Evolutionary conservation across 495 filamentous ascomycete species (phyloP), one percentile per base, ranked within the genome.

Genomic region (Aspergillus asperescens): DNA sequence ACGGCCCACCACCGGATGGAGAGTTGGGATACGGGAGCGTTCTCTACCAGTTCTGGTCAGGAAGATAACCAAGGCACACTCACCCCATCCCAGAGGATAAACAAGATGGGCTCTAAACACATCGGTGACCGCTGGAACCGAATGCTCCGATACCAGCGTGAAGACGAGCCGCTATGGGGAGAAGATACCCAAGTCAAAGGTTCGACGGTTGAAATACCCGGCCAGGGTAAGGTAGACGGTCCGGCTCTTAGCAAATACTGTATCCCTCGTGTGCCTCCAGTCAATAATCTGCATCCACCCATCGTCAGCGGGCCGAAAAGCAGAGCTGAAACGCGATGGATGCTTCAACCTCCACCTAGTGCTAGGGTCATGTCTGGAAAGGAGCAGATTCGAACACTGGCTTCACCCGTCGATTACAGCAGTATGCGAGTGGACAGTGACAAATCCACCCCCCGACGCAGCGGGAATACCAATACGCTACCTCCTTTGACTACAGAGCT

Each of bases 301-400:
- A 85, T 92, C 46, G 89, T 94, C 44, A 87, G 87, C 63, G 83
- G 82, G 54, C 86, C 88, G 6, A 68, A 75, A 15, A 80, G 83
- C 62, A 77, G 75, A 44, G 81, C 81, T 20, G 87, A 85, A 47
- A 83, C 82, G n/a, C 71, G 72, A 59, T 96, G 90, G 90, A 93
- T 96, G 89, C 72, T 95, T 27, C 87, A 92, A 65, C 90, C 90
- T 2, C 89, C 89, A 3, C 90, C 90, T 31, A 79, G 79, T 43
- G 88, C 90, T 15, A 86, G 81, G 59, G 71, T 96, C 41, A 96
- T 96, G 90, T 85, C 83, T 57, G 89, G 89, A 52, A 92, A 90
- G 63, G 79, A 79, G 50, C 68, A 68, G 24, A 75, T 82, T 47
- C 76, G 76, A 44, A 49, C 54, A 23, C 61, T 66, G 25, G 54